These are phyloP conservation scores for Ustilago sp. DNA, from an alignment of 1,284 basidiomycete species.

Conservation along the genomic window DNA sequence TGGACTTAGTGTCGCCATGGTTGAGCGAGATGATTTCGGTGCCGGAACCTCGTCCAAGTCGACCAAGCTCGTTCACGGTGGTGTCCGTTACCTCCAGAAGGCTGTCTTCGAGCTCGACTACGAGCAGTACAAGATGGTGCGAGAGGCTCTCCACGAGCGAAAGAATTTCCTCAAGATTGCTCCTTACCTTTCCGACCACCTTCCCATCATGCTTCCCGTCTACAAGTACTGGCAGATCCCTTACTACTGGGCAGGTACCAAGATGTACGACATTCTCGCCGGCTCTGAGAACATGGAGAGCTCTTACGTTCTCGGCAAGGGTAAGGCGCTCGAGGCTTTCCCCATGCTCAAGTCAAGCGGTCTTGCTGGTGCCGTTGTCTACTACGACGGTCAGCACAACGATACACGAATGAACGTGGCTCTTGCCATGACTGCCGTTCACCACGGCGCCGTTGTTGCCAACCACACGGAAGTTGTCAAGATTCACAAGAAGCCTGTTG, in stretches of 20 bases:
- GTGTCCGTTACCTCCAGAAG: slow-evolving; percentile 96
- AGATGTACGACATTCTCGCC: slow-evolving; percentile 94
- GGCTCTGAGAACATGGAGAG: slow-evolving; percentile 97
- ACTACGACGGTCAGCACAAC: slow-evolving; percentile 98
- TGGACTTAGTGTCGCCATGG: slow-evolving; percentile 90
- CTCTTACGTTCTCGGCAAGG: slow-evolving; percentile 88
- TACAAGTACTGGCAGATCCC: slow-evolving; percentile 95
- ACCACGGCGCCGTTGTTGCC: slow-evolving; percentile 86
- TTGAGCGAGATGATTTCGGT: slow-evolving; percentile 92
- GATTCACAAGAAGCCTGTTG: slow-evolving; percentile 76
- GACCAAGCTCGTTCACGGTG: slow-evolving; percentile 97
- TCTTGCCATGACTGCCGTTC: slow-evolving; percentile 86
- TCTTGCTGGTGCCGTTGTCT: slow-evolving; percentile 92
- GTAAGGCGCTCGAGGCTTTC: slow-evolving; percentile 92
- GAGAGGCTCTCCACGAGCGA: slow-evolving; percentile 91
- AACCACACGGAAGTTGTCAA: slow-evolving; percentile 90
- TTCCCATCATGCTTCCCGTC: slow-evolving; percentile 93
- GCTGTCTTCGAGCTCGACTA: slow-evolving; percentile 96
- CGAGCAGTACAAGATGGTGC: slow-evolving; percentile 86
- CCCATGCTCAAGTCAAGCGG: slow-evolving; percentile 96
- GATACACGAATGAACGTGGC: slow-evolving; percentile 98
- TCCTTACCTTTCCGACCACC: slow-evolving; percentile 89
- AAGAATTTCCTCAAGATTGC: slow-evolving; percentile 94
- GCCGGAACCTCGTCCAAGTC: slow-evolving; percentile 93
- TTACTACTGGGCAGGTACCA: slow-evolving; percentile 95